Conservation (phyloP, 1,284 basidiomycete genomes). For the Irpex sp. region DNA sequence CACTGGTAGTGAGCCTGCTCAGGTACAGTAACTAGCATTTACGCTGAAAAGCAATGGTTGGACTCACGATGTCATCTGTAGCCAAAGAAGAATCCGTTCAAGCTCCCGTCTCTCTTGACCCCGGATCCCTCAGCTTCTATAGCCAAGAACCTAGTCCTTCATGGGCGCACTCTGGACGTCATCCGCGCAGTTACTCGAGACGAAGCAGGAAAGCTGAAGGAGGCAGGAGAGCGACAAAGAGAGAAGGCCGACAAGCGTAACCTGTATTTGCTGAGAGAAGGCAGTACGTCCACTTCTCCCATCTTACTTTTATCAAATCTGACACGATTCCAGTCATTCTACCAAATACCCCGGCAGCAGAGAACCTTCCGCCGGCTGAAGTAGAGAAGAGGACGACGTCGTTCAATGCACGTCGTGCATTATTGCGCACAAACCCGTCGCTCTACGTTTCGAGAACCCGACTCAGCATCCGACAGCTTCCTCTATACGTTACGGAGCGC, state of each 20-base stretch:
- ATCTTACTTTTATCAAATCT: not conserved
- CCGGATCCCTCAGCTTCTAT: conserved; percentile 92
- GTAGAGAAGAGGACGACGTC: conserved; percentile 81
- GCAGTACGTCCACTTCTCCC: conserved; percentile 59
- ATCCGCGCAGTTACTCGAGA: conserved; percentile 89
- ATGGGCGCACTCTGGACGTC: conserved; percentile 91
- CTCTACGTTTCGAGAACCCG: conserved; percentile 94
- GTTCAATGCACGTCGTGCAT: conserved; percentile 76
- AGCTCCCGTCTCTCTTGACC: conserved; percentile 83
- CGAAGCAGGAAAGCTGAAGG: conserved; percentile 82
- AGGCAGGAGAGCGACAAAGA: conserved; percentile 79
- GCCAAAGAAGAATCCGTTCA: conserved; percentile 80
- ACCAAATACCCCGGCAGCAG: conserved; percentile 79
- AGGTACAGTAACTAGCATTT: conserved; percentile 23
- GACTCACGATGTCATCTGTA: conserved; percentile 20
- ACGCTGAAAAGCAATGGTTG: not conserved
- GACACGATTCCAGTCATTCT: conserved; percentile 66
- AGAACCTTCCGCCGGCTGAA: conserved; percentile 65
- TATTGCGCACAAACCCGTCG: conserved; percentile 88
- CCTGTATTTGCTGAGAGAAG: conserved; percentile 94
- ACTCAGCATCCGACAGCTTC: conserved; percentile 90
- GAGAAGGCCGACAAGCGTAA: conserved; percentile 96
- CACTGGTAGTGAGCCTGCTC: conserved; percentile 33
- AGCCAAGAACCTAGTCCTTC: conserved; percentile 82
- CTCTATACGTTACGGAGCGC: conserved; percentile 86